Conservation (phyloP, 257 asterid genomes). For the Salvia hispanica region DNA sequence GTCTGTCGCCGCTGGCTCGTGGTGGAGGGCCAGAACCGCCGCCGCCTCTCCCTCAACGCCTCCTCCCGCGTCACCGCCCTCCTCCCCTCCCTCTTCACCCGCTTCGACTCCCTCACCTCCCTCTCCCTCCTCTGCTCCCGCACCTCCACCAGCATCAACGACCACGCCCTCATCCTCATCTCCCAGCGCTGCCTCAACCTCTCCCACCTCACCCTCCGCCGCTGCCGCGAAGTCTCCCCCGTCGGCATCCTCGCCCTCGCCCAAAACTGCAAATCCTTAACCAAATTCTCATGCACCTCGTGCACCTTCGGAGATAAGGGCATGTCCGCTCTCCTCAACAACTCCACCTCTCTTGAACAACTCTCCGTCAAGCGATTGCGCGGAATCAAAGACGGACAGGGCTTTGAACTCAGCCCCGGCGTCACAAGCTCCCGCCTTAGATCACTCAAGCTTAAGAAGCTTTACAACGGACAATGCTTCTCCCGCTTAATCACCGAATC, state of each 20-base stretch:
- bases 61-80: slow-evolving; percentile 40
- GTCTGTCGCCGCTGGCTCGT: slow-evolving; percentile 71
- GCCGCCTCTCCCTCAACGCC: slow-evolving; percentile 64
- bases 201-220: slow-evolving; percentile 66
- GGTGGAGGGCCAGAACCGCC: slow-evolving; percentile 73
- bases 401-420: slow-evolving; percentile 61
- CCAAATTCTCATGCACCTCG: slow-evolving; percentile 69
- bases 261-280: slow-evolving; percentile 54
- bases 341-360: slow-evolving; percentile 63
- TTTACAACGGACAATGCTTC: slow-evolving; percentile 66
- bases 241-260: slow-evolving; percentile 62
- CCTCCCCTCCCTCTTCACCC: slow-evolving; percentile 49
- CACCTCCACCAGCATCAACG: slow-evolving; percentile 56
- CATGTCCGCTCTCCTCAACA: slow-evolving; percentile 64
- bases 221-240: slow-evolving; percentile 70
- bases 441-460: slow-evolving; percentile 67
- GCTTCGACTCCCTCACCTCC: slow-evolving; percentile 69
- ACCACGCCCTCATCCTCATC: slow-evolving; percentile 52
- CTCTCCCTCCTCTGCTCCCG: slow-evolving; percentile 76
- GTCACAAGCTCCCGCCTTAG: slow-evolving; percentile 50
- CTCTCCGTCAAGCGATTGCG: slow-evolving; percentile 71
- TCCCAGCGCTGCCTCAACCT: slow-evolving; percentile 58
- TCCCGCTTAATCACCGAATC: slow-evolving; percentile 59
- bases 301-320: slow-evolving; percentile 83
- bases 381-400: slow-evolving; percentile 55